Evolutionary conservation across 352 stramenopile species (phyloP), one percentile per base, ranked within the genome.

Genomic region (Globisporangium yorkense): DNA sequence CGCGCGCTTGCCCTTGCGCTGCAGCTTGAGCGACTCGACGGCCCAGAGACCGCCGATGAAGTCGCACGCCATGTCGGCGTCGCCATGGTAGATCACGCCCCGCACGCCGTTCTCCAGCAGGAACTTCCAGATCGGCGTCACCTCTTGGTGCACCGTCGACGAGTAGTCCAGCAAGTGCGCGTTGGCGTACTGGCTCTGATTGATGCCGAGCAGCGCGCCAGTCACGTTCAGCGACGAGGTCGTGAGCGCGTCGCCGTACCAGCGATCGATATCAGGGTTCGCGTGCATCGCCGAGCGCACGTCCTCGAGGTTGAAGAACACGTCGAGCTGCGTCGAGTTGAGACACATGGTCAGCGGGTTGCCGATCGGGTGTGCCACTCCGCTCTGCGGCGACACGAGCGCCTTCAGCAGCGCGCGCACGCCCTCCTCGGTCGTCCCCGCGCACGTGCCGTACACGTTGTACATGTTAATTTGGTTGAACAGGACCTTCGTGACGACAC

Each of bases 201-300:
- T 64, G 44, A 75, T 60, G 20, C 75, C 70, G 16, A 83, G 56
- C 49, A 88, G 46, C 5, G 63, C 55, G 20, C 57, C 63, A 5
- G 79, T 58, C 35, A 69, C 52, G 20, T 75, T 54, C 31, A 83
- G 62, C 8, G 66, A 77, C 9, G 71, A 58, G 16, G 68, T 75
- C 20, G 76, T 89, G 5, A 86, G 66, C 15, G 72, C 74, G 44
- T 78, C 63, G 18, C 63, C 60, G 44, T 58, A 73, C 75, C 75
- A 86, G n/a, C 68, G 59, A 0, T 59, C 59, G 18, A 86, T 72
- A 41, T 68, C 61, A 0, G 56, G 51, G 31, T 82, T 75, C 8
- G 92, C 78, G 65, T 97, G 87, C 48, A 97, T 77, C 13, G 86
- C 81, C 21, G 80, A 63, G 20, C 79, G 79, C 6, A 98, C 89